Evolutionary conservation across 2,329 filamentous ascomycete genomes (phyloP), one percentile per base, ranked within the genome.

Genomic region (Mariannaea elegans): DNA sequence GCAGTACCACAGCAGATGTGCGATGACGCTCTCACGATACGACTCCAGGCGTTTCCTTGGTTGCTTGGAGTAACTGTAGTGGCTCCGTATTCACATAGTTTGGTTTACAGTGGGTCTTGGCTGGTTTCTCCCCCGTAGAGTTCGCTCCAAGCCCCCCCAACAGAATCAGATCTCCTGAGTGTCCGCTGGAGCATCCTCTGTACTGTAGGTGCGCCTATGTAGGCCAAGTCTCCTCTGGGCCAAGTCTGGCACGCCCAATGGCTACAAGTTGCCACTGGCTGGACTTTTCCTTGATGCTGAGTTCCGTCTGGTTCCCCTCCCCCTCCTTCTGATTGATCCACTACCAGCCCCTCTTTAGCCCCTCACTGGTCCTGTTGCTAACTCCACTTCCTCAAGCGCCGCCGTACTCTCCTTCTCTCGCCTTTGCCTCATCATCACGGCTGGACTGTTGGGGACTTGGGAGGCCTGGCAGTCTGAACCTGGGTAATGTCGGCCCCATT

Each of bases 401-500:
- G n/a, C n/a, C n/a, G n/a, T n/a, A n/a, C 39, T 21, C 46, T 49
- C 16, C 21, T 27, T 16, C 38, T 29, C 32, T 52, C 41, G n/a
- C 21, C 42, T 32, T 34, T 39, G 39, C 32, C 48, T 39, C 48
- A 23, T 21, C 31, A 54, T 45, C n/a, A 27, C 31, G 19, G 42
- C n/a, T 27, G 42, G 38, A n/a, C 8, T 7, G 14, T 36, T 36
- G 32, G 32, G 27, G 32, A 16, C 24, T 8, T 45, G n/a, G 32
- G 51, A 55, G 51, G 42, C 51, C 42, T 55, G 51, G 27, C 31
- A 24, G 23, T 3, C 39, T 13, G 7, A 18, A 5, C 19, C 32
- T 38, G 51, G 51, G 16, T 55, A 55, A 46, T 31, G 42, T 45
- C 51, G 32, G 42, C 21, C 32, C 42, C 51, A 31, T 39, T 55